phyloP scores from a whole-genome alignment of 495 filamentous ascomycete genomes.

The Aspergillus sclerotiicarbonarius region DNA sequence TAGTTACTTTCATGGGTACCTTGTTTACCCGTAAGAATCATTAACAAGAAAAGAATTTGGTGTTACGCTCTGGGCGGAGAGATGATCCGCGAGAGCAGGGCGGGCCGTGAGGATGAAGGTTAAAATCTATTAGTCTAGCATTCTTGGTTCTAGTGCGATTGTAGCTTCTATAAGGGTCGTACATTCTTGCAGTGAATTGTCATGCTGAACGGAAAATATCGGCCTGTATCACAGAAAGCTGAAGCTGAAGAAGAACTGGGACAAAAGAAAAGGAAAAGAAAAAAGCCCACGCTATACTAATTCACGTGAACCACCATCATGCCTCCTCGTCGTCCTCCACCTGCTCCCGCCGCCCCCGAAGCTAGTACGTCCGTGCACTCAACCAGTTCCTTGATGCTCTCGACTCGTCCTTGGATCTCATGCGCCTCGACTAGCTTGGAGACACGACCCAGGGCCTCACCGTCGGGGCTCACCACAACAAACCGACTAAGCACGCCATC shows the following conservation, averaged over 20 bases:
- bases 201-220: background rate
- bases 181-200: no score
- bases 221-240: background rate
- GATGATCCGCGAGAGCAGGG: no score
- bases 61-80: background rate
- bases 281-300: slow-evolving; percentile 7
- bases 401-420: slow-evolving; percentile 30
- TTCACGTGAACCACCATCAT: slow-evolving; percentile 41
- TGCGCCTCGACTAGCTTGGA: slow-evolving; percentile 34
- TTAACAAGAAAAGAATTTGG: background rate
- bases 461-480: slow-evolving; percentile 40
- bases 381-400: slow-evolving; percentile 33
- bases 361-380: slow-evolving; percentile 30
- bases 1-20: background rate
- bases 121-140: no score
- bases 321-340: slow-evolving; percentile 25
- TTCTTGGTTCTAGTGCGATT: no score
- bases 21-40: background rate
- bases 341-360: slow-evolving; percentile 27
- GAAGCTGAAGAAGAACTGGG: background rate
- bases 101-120: no score
- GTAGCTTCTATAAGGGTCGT: no score
- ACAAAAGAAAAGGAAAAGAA: slow-evolving; percentile 2
- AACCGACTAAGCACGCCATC: slow-evolving; percentile 33
- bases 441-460: slow-evolving; percentile 28